Base-by-base conservation (phyloP, 1,139 yeast species). In the Debaryomycetaceae sp. region DNA sequence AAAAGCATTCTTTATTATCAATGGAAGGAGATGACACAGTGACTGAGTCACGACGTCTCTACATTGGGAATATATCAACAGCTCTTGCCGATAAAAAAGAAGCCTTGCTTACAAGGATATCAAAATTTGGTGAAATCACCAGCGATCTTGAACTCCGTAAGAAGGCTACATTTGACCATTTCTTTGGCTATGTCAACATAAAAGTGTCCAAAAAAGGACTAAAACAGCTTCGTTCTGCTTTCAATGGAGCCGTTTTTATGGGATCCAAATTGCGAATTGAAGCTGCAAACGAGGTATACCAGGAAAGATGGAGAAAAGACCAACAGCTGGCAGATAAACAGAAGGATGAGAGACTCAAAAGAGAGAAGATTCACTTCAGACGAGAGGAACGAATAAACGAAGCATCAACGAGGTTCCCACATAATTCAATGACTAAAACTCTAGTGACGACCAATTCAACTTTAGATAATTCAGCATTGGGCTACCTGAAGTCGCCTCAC, bases 171-270 rank as follows among this genome's bases (percentile, higher is more conserved):
- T 40, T 58, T 26, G 83, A 79, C 37, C 75, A 69, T 41, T 70
- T 71, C 51, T 91, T 81, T 65, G 97, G 83, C 1, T 88, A 75
- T 51, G 59, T 86, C 2, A 79, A 84, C 8, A 62, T 91, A 58
- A 63, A 69, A 8, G 59, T 82, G n/a, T 63, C 72, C 0, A 65
- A 70, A 6, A 64, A 65, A 14, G 61, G 70, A 22, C 74, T 69
- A 43, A 65, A 62, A 1, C 74, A 75, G 35, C 62, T 91, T 43
- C 74, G 75, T 44, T 58, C 65, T 5, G 67, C 84, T 1, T 73
- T 87, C 45, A 75, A 87, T 56, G 94, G 91, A 17, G 77, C 83
- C 1, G 73, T 74, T 31, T 91, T 75, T 59, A 87, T 86, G 74
- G 96, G 95, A 1, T 71, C 82, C 37, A 79, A 75, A 44, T 63